Percentiles rank a stretch among this genome's conserved stretches.
These are phyloP conservation scores for Mycotypha africana DNA, from an alignment of 371 early-diverging fungal species.

Conservation along the genomic window DNA sequence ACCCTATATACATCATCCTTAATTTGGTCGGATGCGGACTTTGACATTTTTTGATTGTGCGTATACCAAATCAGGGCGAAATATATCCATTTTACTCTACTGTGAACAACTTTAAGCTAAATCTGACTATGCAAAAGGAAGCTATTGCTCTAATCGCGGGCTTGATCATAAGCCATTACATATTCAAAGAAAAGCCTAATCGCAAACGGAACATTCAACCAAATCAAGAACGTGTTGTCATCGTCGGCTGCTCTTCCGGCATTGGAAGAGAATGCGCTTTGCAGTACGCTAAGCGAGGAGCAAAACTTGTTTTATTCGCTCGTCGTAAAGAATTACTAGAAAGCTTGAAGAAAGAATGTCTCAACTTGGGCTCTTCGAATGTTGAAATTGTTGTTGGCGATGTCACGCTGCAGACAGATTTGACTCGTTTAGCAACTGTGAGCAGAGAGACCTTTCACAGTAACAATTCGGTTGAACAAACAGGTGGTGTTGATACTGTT, in stretches of 20 bases:
- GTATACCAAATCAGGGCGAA: no score
- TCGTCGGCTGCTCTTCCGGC: slow-evolving; percentile 80
- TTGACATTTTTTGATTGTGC: no score
- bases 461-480: no score
- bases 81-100: no score
- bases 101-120: no score
- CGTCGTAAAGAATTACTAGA: slow-evolving; percentile 52
- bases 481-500: slow-evolving; percentile 54
- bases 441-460: slow-evolving; percentile 19
- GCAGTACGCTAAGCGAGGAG: slow-evolving; percentile 67
- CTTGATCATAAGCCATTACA: slow-evolving; percentile 3
- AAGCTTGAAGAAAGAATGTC: slow-evolving; percentile 45
- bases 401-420: slow-evolving; percentile 26
- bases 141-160: background rate
- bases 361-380: slow-evolving; percentile 13
- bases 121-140: slow-evolving; percentile 13
- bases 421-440: slow-evolving; percentile 14
- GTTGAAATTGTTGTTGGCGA: slow-evolving; percentile 24
- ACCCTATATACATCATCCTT: no score
- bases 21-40: no score
- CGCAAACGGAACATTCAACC: slow-evolving; percentile 11
- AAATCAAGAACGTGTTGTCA: slow-evolving; percentile 56
- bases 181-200: background rate
- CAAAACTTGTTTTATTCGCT: slow-evolving; percentile 64
- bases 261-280: slow-evolving; percentile 70